A percentile compares a stretch with the other conserved stretches of the same genome.
Evolutionary conservation across 495 filamentous ascomycete species (phyloP).

Genomic region (Aspergillus leporis): DNA sequence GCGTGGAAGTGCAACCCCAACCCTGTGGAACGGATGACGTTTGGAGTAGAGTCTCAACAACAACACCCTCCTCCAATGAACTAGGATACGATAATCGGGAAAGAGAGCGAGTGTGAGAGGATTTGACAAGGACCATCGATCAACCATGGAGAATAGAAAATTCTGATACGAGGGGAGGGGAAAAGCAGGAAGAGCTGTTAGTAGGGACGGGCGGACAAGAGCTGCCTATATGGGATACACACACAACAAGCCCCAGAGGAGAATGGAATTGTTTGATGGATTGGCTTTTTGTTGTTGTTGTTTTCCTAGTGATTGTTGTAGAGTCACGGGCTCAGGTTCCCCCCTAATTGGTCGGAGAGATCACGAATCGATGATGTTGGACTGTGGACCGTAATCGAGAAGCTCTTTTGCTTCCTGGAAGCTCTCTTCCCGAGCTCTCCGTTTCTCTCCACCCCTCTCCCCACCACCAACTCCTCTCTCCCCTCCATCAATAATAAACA

Average conservation of each 20-base stretch:
- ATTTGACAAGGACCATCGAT: not conserved
- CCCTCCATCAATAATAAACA: too few species aligned
- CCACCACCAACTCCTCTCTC: too few species aligned
- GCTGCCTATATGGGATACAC: too few species aligned
- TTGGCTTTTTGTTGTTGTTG: not conserved
- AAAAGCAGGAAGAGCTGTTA: not conserved
- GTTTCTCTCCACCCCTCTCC: too few species aligned
- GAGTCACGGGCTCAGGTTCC: too few species aligned
- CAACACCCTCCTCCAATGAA: not conserved
- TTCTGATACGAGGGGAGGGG: too few species aligned
- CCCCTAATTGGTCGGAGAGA: not conserved
- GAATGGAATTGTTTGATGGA: not conserved
- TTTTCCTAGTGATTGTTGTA: not conserved
- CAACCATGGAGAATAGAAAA: too few species aligned
- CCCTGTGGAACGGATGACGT: conserved; percentile 1
- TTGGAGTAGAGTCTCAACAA: not conserved
- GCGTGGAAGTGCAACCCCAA: not conserved
- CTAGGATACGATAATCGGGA: not conserved
- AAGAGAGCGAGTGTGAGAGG: not conserved
- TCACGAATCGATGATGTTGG: too few species aligned
- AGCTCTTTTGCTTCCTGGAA: too few species aligned
- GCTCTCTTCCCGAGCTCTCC: too few species aligned
- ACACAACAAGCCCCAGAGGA: not conserved
- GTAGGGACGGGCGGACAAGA: too few species aligned
- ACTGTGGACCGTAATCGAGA: too few species aligned